A percentile compares a stretch with the other conserved stretches of the same genome.
Conservation (phyloP, 1,139 yeast species). For the Blastobotrys persicus region DNA sequence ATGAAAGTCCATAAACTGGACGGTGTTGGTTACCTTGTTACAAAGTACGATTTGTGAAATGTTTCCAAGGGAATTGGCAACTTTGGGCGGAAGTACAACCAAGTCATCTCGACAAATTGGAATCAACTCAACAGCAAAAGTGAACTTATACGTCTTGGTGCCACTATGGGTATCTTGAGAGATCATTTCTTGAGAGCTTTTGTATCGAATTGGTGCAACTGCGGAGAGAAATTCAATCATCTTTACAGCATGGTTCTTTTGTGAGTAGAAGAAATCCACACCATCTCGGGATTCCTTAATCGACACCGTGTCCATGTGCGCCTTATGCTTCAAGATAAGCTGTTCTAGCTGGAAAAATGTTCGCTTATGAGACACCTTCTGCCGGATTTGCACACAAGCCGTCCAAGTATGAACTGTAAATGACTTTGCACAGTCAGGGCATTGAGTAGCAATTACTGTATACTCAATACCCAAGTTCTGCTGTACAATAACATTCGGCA, state of each 20-base stretch:
- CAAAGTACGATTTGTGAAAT: conserved; percentile 83
- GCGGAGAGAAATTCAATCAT: conserved; percentile 88
- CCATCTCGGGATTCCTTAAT: conserved; percentile 94
- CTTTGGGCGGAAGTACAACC: conserved; percentile 78
- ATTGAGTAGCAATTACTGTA: conserved; percentile 92
- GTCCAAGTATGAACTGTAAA: conserved; percentile 97
- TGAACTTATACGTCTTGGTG: conserved; percentile 79
- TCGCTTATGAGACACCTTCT: conserved; percentile 94
- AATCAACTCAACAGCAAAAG: conserved; percentile 89
- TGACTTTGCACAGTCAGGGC: conserved; percentile 97
- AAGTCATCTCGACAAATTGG: conserved; percentile 98
- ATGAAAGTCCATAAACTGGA: conserved; percentile 83
- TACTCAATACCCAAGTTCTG: conserved; percentile 95
- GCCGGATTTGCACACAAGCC: conserved; percentile 95
- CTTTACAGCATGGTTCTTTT: conserved; percentile 86
- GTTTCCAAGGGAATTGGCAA: conserved; percentile 84
- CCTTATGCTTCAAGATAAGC: conserved; percentile 86
- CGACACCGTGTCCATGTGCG: conserved; percentile 91
- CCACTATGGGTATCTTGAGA: conserved; percentile 93
- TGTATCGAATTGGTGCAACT: conserved; percentile 83
- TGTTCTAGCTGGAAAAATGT: conserved; percentile 94
- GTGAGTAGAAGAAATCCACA: conserved; percentile 86
- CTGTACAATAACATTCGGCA: conserved; percentile 75
- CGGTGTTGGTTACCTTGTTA: conserved; percentile 71
- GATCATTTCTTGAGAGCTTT: conserved; percentile 87